Evolutionary conservation across 2,329 filamentous ascomycete genomes (phyloP).

Genomic region (Diaporthe sp.): DNA sequence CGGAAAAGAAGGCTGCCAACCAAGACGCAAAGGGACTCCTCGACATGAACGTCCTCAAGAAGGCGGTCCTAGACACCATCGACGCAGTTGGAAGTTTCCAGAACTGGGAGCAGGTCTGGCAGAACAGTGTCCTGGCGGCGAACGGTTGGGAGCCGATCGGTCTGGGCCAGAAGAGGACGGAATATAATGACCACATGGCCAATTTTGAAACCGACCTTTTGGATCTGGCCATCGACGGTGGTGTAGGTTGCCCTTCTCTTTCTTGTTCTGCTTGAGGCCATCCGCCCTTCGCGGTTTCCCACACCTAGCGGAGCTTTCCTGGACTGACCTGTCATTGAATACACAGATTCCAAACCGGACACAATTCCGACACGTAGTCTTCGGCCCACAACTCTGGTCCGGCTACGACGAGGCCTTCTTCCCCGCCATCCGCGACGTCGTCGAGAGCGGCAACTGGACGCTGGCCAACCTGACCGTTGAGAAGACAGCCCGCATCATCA

Average conservation of each 20-base stretch:
- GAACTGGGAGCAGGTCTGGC: constrained; percentile 84
- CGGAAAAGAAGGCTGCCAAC: constrained; percentile 65
- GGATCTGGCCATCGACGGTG: constrained; percentile 79
- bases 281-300: not conserved
- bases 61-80: constrained; percentile 74
- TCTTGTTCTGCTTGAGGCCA: not conserved
- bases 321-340: constrained; percentile 28
- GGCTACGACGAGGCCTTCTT: constrained; percentile 78
- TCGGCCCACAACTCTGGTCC: constrained; percentile 85
- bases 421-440: constrained; percentile 86
- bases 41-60: constrained; percentile 70
- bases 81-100: constrained; percentile 75
- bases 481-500: constrained; percentile 79
- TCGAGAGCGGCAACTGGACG: constrained; percentile 79
- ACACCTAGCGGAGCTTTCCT: not conserved
- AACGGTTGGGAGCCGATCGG: constrained; percentile 83
- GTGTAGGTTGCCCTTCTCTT: constrained; percentile 70
- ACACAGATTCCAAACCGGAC: constrained; percentile 83
- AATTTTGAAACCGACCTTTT: constrained; percentile 87
- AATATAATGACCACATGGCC: constrained; percentile 84
- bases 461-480: constrained; percentile 77
- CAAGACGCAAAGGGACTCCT: constrained; percentile 55
- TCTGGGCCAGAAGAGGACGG: constrained; percentile 76
- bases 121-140: constrained; percentile 76
- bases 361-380: constrained; percentile 95